phyloP scores from a whole-genome alignment of 2,329 filamentous ascomycete genomes.

The Diaporthe citrichinensis region DNA sequence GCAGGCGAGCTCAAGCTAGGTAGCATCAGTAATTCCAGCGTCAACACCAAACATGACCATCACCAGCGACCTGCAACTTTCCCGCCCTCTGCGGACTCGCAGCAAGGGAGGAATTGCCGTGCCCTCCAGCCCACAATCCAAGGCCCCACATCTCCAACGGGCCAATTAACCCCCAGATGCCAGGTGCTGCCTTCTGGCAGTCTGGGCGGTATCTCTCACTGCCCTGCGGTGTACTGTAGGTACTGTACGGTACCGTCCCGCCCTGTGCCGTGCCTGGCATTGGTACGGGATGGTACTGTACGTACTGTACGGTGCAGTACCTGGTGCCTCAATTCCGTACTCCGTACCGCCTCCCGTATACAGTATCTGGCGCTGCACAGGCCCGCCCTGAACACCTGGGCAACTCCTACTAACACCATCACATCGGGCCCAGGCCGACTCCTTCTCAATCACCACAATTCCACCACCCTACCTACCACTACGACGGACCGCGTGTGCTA shows the following conservation, averaged over 20 bases:
- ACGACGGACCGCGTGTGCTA: constrained; percentile 18
- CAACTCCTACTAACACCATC: constrained; percentile 19
- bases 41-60: background rate
- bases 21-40: background rate
- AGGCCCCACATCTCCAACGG: constrained; percentile 18
- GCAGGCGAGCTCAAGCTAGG: background rate
- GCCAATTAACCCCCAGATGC: background rate
- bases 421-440: constrained; percentile 11
- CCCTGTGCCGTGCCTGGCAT: constrained; percentile 12
- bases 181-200: constrained; percentile 4
- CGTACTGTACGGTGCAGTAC: background rate
- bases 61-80: background rate
- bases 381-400: constrained; percentile 18
- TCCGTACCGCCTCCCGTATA: constrained; percentile 12
- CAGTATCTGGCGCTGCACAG: constrained; percentile 12
- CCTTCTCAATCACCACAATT: constrained; percentile 30
- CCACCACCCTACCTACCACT: constrained; percentile 22
- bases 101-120: constrained; percentile 6
- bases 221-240: background rate
- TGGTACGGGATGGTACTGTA: background rate
- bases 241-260: background rate
- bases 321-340: constrained; percentile 11
- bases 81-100: background rate
- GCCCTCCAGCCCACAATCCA: background rate
- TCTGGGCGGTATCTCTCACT: background rate